Percentiles rank a stretch among this genome's conserved stretches.
Evolutionary conservation across 495 filamentous ascomycete genomes (phyloP).

Genomic region (Hypoxylon intermedium): DNA sequence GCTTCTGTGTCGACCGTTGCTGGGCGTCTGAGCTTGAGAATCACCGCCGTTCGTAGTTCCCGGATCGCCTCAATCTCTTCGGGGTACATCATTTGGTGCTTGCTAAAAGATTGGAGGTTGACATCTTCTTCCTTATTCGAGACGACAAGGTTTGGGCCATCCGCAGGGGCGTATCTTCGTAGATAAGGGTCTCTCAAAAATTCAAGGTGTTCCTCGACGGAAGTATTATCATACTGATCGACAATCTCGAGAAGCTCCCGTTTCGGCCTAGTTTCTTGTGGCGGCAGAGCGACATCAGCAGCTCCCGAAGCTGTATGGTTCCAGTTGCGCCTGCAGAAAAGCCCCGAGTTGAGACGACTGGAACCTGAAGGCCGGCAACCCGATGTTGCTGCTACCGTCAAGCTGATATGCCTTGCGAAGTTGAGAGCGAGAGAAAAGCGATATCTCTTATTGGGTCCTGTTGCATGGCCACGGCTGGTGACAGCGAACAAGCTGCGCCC

Average conservation of each 20-base stretch:
- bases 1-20: conserved; percentile 44
- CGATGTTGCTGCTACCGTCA: conserved; percentile 32
- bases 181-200: conserved; percentile 56
- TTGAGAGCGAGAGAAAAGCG: not conserved
- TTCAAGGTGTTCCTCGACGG: conserved; percentile 55
- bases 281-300: not conserved
- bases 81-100: conserved; percentile 28
- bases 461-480: conserved; percentile 2
- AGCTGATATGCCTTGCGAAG: conserved; percentile 16
- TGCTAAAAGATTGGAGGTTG: conserved; percentile 51
- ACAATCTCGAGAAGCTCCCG: conserved; percentile 57
- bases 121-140: conserved; percentile 54
- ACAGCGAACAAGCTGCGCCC: conserved; percentile 6
- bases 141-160: conserved; percentile 53
- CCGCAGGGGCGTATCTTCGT: conserved; percentile 52
- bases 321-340: conserved; percentile 23
- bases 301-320: conserved; percentile 21
- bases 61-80: conserved; percentile 38
- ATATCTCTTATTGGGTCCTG: conserved; percentile 11
- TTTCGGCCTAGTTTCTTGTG: conserved; percentile 24
- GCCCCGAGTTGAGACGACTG: conserved; percentile 22
- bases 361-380: conserved; percentile 14
- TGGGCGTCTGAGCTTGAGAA: conserved; percentile 42
- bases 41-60: conserved; percentile 45
- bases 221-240: conserved; percentile 52